Evolutionary conservation across 768 basidiomycete genomes (phyloP), one percentile per base, ranked within the genome.

Genomic region (Chalciporus chontae): DNA sequence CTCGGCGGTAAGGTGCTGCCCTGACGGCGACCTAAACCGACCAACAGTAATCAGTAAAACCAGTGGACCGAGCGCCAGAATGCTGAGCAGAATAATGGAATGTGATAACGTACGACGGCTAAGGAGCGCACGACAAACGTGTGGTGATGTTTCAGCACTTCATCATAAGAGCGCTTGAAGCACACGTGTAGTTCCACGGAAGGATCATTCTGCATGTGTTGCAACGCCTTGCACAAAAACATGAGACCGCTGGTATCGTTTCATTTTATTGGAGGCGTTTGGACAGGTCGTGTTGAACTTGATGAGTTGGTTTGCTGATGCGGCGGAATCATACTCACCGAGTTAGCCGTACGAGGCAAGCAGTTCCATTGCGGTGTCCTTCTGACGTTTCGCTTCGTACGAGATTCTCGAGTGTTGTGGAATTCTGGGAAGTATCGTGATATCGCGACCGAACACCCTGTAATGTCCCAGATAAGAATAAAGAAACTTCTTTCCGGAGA

Each of bases 141-240:
- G 61, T 86, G 84, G 65, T 87, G 84, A 51, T 81, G 83, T 45
- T 67, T 71, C 43, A 90, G 73, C 15, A 86, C 80, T 46, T 75
- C 73, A 53, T 90, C 85, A 63, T 87, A 90, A 3, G 87, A 77
- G 37, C 78, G 72, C 65, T 76, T 79, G 72, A 90, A 89, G 65
- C 87, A 87, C 50, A 77, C 72, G 56, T 83, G 77, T 40, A 87
- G 69, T 53, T 85, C 83, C 2, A 74, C 60, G 21, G 58, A 59
- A 15, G 65, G 67, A 57, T 87, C 80, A 5, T 64, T 65, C 55
- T 84, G 85, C 73, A 82, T 79, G 58, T 81, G 74, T 63, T 82
- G 78, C 34, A 90, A 73, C 13, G 86, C 86, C 53, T 74, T 74
- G 64, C 81, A 85, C 3, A 83, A 81, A 58, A 89, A 84, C 40